These are phyloP conservation scores for Eucalyptus shirleyi DNA, from an alignment of 345 rosid genomes.

Conservation along the genomic window DNA sequence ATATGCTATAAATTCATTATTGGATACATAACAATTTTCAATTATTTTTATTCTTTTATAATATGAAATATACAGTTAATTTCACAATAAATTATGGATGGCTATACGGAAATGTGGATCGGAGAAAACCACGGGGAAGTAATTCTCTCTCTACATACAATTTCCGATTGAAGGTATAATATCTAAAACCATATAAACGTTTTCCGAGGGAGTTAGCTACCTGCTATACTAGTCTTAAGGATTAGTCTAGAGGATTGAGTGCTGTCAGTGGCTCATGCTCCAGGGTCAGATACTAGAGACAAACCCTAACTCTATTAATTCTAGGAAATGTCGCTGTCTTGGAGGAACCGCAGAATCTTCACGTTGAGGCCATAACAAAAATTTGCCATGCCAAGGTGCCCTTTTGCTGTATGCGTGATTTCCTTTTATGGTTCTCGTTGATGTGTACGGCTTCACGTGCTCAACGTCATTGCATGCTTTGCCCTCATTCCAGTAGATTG, in stretches of 20 bases:
- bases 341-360: slow-evolving; percentile 14
- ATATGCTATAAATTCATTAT: no score
- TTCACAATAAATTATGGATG: no score
- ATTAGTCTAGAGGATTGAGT: neutral
- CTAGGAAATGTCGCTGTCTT: slow-evolving; percentile 40
- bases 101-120: no score
- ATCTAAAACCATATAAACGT: no score
- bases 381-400: slow-evolving; percentile 48
- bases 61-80: no score
- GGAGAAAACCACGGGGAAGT: no score
- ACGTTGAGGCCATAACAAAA: slow-evolving; percentile 49
- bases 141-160: no score
- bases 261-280: neutral
- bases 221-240: neutral
- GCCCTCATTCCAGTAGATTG: neutral
- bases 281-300: neutral
- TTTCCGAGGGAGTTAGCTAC: neutral
- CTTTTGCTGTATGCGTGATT: neutral
- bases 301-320: neutral
- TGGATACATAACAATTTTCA: no score
- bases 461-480: neutral
- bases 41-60: no score
- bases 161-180: no score
- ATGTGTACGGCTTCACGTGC: neutral
- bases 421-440: neutral